Conservation (phyloP, 2,329 filamentous ascomycete species). For the Paraconiothyrium sp. region DNA sequence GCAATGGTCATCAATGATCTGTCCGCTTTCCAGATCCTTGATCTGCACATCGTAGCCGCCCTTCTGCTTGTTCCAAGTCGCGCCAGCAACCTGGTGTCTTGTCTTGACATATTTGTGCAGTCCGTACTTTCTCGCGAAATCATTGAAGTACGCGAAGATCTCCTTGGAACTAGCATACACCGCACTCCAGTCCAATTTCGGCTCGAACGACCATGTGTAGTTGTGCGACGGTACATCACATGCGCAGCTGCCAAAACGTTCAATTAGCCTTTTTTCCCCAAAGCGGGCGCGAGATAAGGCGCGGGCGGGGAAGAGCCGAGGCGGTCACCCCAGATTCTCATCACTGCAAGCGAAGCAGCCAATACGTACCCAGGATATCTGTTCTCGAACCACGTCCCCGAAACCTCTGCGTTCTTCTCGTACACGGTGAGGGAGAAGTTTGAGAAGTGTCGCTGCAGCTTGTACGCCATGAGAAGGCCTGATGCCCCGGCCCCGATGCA, state of each 20-base stretch:
- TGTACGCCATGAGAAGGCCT: conserved; percentile 60
- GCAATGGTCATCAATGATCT: conserved; percentile 52
- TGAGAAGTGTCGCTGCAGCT: conserved; percentile 56
- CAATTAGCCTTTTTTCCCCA: conserved; percentile 21
- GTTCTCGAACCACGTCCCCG: conserved; percentile 65
- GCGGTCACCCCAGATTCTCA: neutral
- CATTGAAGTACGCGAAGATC: conserved; percentile 56
- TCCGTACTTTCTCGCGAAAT: conserved; percentile 53
- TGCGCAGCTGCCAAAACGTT: conserved; percentile 46
- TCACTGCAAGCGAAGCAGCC: neutral
- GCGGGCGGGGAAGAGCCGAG: neutral
- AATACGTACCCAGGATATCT: conserved; percentile 51
- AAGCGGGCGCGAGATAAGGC: neutral
- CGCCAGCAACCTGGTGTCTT: conserved; percentile 43
- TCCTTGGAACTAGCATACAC: conserved; percentile 56
- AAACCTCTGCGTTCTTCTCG: conserved; percentile 60
- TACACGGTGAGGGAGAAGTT: conserved; percentile 56
- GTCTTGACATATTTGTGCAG: conserved; percentile 50
- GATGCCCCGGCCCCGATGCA: conserved; percentile 61
- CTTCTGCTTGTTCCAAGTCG: conserved; percentile 49
- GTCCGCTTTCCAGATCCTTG: conserved; percentile 39
- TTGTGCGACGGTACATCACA: conserved; percentile 64
- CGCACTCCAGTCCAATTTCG: conserved; percentile 54
- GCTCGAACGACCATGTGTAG: conserved; percentile 62
- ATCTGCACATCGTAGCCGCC: conserved; percentile 50